These are phyloP conservation scores for Emiliania huxleyi DNA, from an alignment of 78 protist genomes.

Conservation along the genomic window DNA sequence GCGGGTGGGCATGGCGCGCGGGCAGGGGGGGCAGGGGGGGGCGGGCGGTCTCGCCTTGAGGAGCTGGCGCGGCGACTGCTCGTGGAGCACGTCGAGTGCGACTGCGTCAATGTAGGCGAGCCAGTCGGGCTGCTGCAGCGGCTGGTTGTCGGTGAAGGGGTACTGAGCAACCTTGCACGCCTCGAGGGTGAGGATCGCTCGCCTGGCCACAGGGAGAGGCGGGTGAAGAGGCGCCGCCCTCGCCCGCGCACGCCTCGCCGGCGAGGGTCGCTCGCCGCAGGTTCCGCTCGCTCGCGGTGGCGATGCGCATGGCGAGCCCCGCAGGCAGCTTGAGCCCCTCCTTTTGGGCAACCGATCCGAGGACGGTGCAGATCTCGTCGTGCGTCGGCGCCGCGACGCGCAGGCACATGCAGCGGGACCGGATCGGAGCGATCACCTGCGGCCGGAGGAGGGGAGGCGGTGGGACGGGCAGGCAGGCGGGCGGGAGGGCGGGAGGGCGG, in stretches of 20 bases:
- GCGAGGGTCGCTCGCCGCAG: constrained; percentile 84
- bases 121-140: constrained; percentile 83
- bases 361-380: constrained; percentile 37
- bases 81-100: constrained; percentile 56
- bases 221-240: constrained; percentile 14
- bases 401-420: constrained; percentile 89
- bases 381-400: constrained; percentile 87
- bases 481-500: too few relatives aligned
- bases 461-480: neutral
- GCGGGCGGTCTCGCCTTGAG: too few relatives aligned
- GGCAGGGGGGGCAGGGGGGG: too few relatives aligned
- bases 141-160: constrained; percentile 53
- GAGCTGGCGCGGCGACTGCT: constrained; percentile 78
- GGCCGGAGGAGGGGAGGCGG: neutral
- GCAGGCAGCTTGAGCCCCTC: constrained; percentile 22
- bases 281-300: constrained; percentile 69
- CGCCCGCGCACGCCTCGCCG: constrained; percentile 77
- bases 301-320: constrained; percentile 42
- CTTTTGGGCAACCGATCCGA: neutral
- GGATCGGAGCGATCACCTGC: constrained; percentile 86
- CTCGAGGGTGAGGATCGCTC: constrained; percentile 87
- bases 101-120: constrained; percentile 62
- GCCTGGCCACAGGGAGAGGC: constrained; percentile 31
- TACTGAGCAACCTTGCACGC: constrained; percentile 58
- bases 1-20: too few relatives aligned